A percentile compares a stretch with the other conserved stretches of the same genome.
phyloP scores from a whole-genome alignment of 306 rosid genomes.

The Lotus japonicus region DNA sequence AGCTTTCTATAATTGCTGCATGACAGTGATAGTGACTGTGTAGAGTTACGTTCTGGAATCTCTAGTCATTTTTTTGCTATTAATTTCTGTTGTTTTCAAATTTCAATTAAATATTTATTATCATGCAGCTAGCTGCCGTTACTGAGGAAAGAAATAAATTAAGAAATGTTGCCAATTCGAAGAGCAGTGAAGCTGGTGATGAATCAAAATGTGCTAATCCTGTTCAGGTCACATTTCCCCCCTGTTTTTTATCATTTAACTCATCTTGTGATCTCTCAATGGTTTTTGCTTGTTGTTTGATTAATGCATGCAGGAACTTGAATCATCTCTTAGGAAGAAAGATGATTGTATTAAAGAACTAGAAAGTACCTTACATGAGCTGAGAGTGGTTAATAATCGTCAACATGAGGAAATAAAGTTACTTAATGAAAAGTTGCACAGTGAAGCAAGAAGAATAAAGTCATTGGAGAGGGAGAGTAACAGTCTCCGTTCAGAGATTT shows the following conservation, averaged over 20 bases:
- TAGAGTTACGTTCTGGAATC: not conserved
- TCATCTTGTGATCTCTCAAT: conserved; percentile 10
- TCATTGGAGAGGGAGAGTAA: conserved; percentile 85
- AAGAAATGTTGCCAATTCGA: conserved; percentile 40
- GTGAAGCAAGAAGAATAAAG: conserved; percentile 62
- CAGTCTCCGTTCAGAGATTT: conserved; percentile 70
- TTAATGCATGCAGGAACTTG: conserved; percentile 60
- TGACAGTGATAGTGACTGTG: conserved; percentile 12
- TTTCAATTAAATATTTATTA: conserved; percentile 2
- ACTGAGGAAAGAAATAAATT: conserved; percentile 76
- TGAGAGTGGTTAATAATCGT: conserved; percentile 46
- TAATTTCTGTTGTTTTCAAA: conserved; percentile 8
- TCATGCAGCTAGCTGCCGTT: conserved; percentile 68
- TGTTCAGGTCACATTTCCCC: conserved; percentile 44
- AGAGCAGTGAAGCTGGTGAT: conserved; percentile 43
- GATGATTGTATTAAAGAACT: conserved; percentile 62
- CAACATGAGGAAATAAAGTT: conserved; percentile 62
- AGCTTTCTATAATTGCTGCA: not conserved
- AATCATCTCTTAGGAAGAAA: conserved; percentile 59
- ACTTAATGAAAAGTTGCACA: conserved; percentile 61
- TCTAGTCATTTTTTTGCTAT: not conserved
- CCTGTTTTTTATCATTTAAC: conserved; percentile 4
- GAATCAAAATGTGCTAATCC: conserved; percentile 34
- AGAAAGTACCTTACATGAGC: conserved; percentile 49
- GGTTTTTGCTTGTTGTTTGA: conserved; percentile 22